These are phyloP conservation scores for Achaetomium macrosporum DNA, from an alignment of 2,329 filamentous ascomycete genomes.

Conservation along the genomic window DNA sequence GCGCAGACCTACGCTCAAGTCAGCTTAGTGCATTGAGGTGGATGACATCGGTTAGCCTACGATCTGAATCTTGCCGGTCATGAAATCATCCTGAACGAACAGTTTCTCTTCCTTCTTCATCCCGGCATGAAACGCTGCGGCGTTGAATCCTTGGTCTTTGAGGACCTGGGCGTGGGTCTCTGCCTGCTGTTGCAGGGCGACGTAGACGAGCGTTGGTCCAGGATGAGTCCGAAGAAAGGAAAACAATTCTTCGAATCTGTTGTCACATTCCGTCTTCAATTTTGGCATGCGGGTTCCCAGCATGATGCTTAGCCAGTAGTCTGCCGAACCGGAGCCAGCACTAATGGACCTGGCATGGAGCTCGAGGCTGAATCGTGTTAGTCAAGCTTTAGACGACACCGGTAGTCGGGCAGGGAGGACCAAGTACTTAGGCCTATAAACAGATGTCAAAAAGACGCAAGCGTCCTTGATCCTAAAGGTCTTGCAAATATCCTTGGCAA, in stretches of 20 bases:
- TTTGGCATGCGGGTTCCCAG: too few relatives aligned
- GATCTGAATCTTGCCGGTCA: background rate
- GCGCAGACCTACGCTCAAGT: conserved; percentile 25
- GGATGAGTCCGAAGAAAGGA: conserved; percentile 44
- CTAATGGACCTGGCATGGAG: too few relatives aligned
- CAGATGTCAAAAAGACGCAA: conserved; percentile 50
- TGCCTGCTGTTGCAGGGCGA: conserved; percentile 49
- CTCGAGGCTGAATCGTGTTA: conserved; percentile 30
- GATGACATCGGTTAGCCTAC: too few relatives aligned
- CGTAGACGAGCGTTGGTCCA: conserved; percentile 57
- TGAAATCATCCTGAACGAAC: background rate
- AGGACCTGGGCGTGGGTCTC: conserved; percentile 38
- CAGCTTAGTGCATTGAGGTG: too few relatives aligned
- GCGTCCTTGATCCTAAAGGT: conserved; percentile 31
- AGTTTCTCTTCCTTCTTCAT: conserved; percentile 30
- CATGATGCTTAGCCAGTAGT: too few relatives aligned
- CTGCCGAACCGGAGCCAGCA: too few relatives aligned
- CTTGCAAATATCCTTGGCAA: conserved; percentile 46
- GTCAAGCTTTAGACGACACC: conserved; percentile 25
- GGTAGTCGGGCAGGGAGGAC: background rate
- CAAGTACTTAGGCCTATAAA: conserved; percentile 49
- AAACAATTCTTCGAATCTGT: conserved; percentile 32
- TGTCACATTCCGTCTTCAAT: too few relatives aligned
- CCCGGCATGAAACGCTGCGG: conserved; percentile 46
- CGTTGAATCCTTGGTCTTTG: conserved; percentile 34